Conservation (phyloP, 1,284 basidiomycete species). For the Cryptococcus sp. region DNA sequence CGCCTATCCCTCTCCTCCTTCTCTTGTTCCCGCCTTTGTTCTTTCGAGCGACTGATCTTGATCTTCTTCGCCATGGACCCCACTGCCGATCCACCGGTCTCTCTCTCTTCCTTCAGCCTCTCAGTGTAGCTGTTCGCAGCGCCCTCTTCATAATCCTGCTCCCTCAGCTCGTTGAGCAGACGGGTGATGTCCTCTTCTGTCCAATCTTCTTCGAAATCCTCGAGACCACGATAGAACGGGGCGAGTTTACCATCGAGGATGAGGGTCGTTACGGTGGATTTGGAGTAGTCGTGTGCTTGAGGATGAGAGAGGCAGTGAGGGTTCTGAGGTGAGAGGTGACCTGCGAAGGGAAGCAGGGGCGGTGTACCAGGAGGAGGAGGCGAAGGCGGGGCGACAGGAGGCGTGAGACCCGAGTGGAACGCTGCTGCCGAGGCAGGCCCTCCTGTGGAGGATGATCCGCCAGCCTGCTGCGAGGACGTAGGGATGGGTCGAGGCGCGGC, state of each 20-base stretch:
- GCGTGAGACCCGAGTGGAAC: conserved; percentile 40
- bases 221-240: conserved; percentile 92
- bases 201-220: conserved; percentile 88
- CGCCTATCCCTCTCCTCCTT: conserved; percentile 59
- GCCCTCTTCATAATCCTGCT: conserved; percentile 41
- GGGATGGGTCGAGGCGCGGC: conserved; percentile 10
- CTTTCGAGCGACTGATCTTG: conserved; percentile 22
- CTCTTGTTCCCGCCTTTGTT: conserved; percentile 27
- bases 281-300: conserved; percentile 80
- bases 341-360: conserved; percentile 58
- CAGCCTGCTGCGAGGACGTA: conserved; percentile 14
- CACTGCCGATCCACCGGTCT: conserved; percentile 17
- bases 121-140: conserved; percentile 41
- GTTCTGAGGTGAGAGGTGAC: conserved; percentile 81
- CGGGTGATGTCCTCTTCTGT: conserved; percentile 74
- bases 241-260: conserved; percentile 86
- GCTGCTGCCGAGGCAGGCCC: conserved; percentile 2
- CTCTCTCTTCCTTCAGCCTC: conserved; percentile 40
- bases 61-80: conserved; percentile 39
- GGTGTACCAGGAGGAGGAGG: conserved; percentile 67
- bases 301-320: conserved; percentile 71
- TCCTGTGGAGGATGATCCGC: background rate
- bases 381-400: conserved; percentile 36
- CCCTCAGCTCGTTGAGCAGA: conserved; percentile 39
- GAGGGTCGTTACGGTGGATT: conserved; percentile 78